These are phyloP conservation scores for Glycine soja DNA, from an alignment of 306 rosid species.

Conservation along the genomic window DNA sequence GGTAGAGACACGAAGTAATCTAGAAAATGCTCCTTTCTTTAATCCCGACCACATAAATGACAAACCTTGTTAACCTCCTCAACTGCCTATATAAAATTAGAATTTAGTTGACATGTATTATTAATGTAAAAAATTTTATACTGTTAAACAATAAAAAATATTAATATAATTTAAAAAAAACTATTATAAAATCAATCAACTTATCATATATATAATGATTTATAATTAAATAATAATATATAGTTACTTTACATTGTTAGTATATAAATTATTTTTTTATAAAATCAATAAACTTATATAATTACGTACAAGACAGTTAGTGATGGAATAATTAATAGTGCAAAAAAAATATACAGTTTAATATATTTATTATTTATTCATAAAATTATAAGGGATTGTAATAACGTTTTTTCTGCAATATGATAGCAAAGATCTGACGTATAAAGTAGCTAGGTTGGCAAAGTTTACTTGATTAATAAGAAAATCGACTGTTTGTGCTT, in stretches of 20 bases:
- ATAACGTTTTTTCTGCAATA: neutral
- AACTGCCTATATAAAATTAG: neutral
- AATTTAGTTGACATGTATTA: no score
- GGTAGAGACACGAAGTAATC: constrained; percentile 14
- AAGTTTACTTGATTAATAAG: constrained; percentile 34
- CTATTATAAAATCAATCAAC: no score
- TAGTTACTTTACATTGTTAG: no score
- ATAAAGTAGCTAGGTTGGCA: neutral
- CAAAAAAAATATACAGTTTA: no score
- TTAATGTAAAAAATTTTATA: neutral
- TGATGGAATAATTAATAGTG: no score
- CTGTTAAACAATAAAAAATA: no score
- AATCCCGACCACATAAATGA: constrained; percentile 8
- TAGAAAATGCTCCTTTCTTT: neutral
- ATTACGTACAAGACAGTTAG: no score
- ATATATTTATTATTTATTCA: neutral
- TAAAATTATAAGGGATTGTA: neutral
- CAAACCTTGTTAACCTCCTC: constrained; percentile 1
- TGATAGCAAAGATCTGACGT: neutral
- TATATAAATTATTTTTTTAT: no score
- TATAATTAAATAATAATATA: no score
- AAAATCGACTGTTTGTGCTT: neutral
- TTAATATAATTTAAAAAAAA: no score
- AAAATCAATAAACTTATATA: no score
- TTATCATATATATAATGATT: no score